Evolutionary conservation across 257 asterid genomes (phyloP).

Genomic region (Forsythia viridissima): DNA sequence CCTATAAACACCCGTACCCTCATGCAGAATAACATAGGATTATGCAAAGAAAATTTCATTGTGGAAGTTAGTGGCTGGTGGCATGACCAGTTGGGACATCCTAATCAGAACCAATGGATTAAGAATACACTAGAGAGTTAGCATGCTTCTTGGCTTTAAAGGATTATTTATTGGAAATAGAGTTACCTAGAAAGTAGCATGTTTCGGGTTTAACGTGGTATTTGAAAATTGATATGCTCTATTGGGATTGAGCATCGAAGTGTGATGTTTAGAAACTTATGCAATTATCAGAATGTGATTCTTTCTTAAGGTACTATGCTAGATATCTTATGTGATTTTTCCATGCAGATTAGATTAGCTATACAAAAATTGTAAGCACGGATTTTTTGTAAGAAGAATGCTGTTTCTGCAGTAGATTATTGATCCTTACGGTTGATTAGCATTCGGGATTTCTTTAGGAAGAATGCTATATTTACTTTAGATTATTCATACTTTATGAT

Average conservation of each 20-base stretch:
- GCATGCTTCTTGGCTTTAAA: background rate
- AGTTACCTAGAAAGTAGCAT: background rate
- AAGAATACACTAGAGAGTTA: background rate
- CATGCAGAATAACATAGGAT: background rate
- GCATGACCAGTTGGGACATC: background rate
- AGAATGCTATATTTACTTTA: background rate
- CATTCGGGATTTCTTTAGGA: background rate
- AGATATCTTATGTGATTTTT: background rate
- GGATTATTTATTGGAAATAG: background rate
- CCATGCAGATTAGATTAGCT: background rate
- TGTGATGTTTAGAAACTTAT: too few relatives aligned
- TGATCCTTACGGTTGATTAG: background rate
- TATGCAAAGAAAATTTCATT: too few relatives aligned
- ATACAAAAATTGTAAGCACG: background rate
- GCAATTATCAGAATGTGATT: background rate
- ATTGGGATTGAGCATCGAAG: background rate
- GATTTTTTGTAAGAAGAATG: background rate
- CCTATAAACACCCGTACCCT: background rate
- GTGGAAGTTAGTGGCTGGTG: background rate
- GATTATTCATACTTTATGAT: background rate
- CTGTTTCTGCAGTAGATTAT: background rate
- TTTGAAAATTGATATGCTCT: background rate
- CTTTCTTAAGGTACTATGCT: background rate
- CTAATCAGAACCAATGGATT: background rate
- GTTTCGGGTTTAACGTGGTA: background rate